phyloP scores from a whole-genome alignment of 2,329 filamentous ascomycete genomes.

The Sodiomyces alkalinus region DNA sequence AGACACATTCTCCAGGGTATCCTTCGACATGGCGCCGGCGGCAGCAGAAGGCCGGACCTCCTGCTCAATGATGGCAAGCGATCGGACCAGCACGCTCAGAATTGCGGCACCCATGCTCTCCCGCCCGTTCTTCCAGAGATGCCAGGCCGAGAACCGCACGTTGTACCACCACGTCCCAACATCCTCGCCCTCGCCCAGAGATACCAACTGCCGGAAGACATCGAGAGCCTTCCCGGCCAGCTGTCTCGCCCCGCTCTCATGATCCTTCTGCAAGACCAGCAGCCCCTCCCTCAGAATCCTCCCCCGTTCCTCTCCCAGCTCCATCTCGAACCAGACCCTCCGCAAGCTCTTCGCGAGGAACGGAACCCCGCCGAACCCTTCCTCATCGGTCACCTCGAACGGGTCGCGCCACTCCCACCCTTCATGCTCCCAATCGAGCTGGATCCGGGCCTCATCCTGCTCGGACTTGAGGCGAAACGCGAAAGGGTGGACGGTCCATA shows the following conservation, averaged over 20 bases:
- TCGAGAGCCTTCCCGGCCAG: constrained; percentile 38
- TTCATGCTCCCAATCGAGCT: constrained; percentile 48
- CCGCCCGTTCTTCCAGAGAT: constrained; percentile 49
- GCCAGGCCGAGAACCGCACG: constrained; percentile 42
- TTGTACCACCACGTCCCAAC: constrained; percentile 37
- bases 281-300: constrained; percentile 29
- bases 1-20: constrained; percentile 8
- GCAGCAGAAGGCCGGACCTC: constrained; percentile 13
- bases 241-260: constrained; percentile 42
- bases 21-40: constrained; percentile 4
- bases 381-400: constrained; percentile 27
- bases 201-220: constrained; percentile 18
- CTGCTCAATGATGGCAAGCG: constrained; percentile 24
- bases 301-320: constrained; percentile 29
- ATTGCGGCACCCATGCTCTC: constrained; percentile 52
- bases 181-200: neutral
- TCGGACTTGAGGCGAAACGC: constrained; percentile 32
- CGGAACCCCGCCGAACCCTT: constrained; percentile 36
- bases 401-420: constrained; percentile 42
- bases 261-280: constrained; percentile 33
- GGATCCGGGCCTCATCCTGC: constrained; percentile 29
- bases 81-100: constrained; percentile 29
- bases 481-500: constrained; percentile 51
- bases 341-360: constrained; percentile 39
- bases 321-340: constrained; percentile 43